phyloP scores from a whole-genome alignment of 2,329 filamentous ascomycete species.

The Purpureocillium lavendulum region DNA sequence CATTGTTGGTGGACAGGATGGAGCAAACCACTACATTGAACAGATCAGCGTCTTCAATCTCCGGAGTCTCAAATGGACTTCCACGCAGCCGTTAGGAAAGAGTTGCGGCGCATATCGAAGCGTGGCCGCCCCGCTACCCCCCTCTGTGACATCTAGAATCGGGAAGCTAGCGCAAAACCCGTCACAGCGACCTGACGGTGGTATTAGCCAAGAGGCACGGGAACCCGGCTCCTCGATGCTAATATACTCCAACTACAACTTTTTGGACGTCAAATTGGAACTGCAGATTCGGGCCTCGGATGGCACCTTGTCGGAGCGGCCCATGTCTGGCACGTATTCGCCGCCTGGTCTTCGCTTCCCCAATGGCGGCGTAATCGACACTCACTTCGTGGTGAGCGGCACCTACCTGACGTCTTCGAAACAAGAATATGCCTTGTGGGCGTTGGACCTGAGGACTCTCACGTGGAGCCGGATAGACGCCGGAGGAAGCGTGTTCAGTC shows the following conservation, averaged over 20 bases:
- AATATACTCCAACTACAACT: constrained; percentile 99
- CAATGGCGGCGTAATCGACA: constrained; percentile 91
- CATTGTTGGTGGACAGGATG: constrained; percentile 92
- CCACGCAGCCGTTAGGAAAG: constrained; percentile 76
- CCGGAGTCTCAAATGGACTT: constrained; percentile 90
- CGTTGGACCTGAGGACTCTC: constrained; percentile 76
- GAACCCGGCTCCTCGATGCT: constrained; percentile 69
- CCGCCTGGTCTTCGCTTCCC: constrained; percentile 91
- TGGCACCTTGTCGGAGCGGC: constrained; percentile 74
- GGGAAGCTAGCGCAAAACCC: constrained; percentile 46
- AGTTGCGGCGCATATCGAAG: constrained; percentile 95
- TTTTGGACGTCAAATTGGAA: constrained; percentile 92
- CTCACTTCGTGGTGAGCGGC: constrained; percentile 93
- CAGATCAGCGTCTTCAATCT: constrained; percentile 98
- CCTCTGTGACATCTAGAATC: constrained; percentile 55
- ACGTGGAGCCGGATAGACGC: constrained; percentile 96
- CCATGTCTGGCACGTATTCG: constrained; percentile 80
- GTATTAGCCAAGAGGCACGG: constrained; percentile 43
- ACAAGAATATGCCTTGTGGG: constrained; percentile 97
- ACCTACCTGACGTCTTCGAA: constrained; percentile 97
- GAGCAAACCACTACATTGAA: constrained; percentile 97
- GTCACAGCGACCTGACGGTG: constrained; percentile 31
- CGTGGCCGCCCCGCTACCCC: constrained; percentile 77
- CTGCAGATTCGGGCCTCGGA: constrained; percentile 81
- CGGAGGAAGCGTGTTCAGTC: constrained; percentile 86